These are phyloP conservation scores for Bruguiera parviflora DNA, from an alignment of 345 rosid species.

Conservation along the genomic window DNA sequence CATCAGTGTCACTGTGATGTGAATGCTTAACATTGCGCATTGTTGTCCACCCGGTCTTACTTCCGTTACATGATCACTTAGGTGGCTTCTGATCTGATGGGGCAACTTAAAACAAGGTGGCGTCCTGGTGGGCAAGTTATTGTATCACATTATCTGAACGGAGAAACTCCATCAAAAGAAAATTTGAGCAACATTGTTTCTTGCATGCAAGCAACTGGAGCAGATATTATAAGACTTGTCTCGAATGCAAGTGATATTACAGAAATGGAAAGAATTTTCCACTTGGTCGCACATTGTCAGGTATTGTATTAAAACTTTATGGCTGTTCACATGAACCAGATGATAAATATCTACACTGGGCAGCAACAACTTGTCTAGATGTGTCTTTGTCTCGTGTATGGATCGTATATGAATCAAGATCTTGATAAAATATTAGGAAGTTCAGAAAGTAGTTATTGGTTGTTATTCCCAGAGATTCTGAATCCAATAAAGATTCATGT, in stretches of 20 bases:
- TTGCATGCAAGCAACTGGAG: constrained; percentile 38
- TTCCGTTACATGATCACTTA: constrained; percentile 24
- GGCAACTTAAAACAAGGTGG: constrained; percentile 20
- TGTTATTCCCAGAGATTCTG: no score
- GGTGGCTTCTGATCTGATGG: constrained; percentile 42
- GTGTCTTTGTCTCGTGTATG: no score
- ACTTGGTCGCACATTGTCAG: constrained; percentile 36
- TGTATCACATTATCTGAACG: constrained; percentile 41
- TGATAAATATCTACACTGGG: background rate
- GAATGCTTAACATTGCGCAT: background rate
- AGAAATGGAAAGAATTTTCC: constrained; percentile 41
- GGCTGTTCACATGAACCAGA: background rate
- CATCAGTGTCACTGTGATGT: background rate
- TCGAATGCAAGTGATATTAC: constrained; percentile 43
- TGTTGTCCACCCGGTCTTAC: constrained; percentile 11
- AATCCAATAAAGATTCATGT: no score
- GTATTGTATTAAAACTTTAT: constrained; percentile 18
- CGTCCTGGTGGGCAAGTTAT: constrained; percentile 32
- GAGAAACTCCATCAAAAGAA: constrained; percentile 37
- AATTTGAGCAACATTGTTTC: constrained; percentile 39
- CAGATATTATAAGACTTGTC: constrained; percentile 44
- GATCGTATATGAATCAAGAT: no score
- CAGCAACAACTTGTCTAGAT: background rate
- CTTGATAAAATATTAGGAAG: no score
- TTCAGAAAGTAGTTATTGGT: no score